Conservation (phyloP, 306 rosid species). For the Ziziphus jujuba region DNA sequence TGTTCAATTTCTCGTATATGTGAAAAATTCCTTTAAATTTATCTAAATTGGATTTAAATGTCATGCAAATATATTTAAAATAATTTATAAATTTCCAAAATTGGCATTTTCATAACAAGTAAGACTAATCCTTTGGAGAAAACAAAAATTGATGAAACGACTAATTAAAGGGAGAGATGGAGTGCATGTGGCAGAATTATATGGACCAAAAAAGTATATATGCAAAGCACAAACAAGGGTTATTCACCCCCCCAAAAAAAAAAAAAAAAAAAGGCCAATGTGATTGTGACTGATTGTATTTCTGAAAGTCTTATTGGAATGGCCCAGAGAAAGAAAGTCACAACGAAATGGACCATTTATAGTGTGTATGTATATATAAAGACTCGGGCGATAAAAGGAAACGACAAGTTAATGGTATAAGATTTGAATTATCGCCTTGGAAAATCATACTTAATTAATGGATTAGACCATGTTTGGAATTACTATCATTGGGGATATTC, state of each 20-base stretch:
- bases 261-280: not conserved
- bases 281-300: constrained; percentile 4
- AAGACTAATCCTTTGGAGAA: too few relatives aligned
- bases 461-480: not conserved
- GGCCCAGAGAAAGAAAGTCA: not conserved
- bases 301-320: not conserved
- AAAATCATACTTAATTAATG: not conserved
- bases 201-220: constrained; percentile 25
- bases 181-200: constrained; percentile 6
- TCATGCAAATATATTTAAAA: too few relatives aligned
- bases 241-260: not conserved
- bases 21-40: too few relatives aligned
- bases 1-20: too few relatives aligned
- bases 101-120: too few relatives aligned
- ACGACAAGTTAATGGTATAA: too few relatives aligned
- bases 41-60: too few relatives aligned
- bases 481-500: not conserved
- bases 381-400: not conserved
- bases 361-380: not conserved
- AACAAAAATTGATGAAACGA: too few relatives aligned
- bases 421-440: not conserved
- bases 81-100: too few relatives aligned
- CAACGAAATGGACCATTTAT: not conserved
- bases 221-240: constrained; percentile 6
- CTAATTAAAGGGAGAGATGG: too few relatives aligned